Evolutionary conservation across 2,329 filamentous ascomycete genomes (phyloP).

Genomic region (Botrytis fragariae): DNA sequence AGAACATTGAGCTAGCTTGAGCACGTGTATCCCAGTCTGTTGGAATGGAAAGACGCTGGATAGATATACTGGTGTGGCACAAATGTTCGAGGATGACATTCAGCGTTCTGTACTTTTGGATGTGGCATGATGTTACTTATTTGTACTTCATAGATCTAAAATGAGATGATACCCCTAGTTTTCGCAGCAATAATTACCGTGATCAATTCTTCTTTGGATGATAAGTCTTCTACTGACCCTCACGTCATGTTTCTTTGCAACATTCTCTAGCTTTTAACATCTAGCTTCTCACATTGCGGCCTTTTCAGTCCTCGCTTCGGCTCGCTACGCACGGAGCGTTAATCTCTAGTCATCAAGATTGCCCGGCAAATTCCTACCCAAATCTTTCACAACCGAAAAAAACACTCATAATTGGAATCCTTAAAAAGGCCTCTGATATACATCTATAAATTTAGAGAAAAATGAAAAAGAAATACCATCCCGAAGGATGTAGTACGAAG

Average conservation of each 20-base stretch:
- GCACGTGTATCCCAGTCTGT: neutral
- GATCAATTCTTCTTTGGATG: too few relatives aligned
- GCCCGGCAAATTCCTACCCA: neutral
- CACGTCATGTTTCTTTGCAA: too few relatives aligned
- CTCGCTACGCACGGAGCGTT: neutral
- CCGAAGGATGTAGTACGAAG: neutral
- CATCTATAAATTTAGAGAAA: neutral
- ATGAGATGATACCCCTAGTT: too few relatives aligned
- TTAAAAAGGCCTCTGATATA: neutral
- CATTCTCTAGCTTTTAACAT: too few relatives aligned
- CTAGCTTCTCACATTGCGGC: neutral
- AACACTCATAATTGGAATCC: neutral
- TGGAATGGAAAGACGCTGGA: fast-evolving
- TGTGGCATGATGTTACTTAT: too few relatives aligned
- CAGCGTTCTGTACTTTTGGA: too few relatives aligned
- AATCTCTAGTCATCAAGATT: neutral
- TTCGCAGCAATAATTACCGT: too few relatives aligned
- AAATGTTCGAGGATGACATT: neutral
- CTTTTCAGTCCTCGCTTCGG: neutral
- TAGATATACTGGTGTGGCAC: neutral
- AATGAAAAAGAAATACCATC: neutral
- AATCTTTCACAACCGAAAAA: neutral
- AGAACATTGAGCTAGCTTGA: neutral
- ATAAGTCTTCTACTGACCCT: too few relatives aligned
- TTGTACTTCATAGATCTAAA: too few relatives aligned